Evolutionary conservation across 1,284 basidiomycete species (phyloP).

Genomic region (Puccinia triticina): DNA sequence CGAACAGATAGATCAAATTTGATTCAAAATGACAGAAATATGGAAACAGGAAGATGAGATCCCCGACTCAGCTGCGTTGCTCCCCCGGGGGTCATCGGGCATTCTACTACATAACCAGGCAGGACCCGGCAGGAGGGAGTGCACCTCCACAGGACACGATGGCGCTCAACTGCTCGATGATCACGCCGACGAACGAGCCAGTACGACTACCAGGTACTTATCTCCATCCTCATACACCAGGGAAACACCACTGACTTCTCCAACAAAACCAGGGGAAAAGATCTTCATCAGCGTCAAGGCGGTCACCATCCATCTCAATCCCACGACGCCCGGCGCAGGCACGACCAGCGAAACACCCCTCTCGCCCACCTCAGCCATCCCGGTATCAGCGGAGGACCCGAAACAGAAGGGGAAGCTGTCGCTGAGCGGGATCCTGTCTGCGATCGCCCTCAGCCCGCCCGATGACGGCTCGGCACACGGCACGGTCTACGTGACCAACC

Average conservation of each 20-base stretch:
- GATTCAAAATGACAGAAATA: too few relatives aligned
- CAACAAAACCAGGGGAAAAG: too few relatives aligned
- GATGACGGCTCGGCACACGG: constrained; percentile 14
- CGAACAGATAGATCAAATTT: too few relatives aligned
- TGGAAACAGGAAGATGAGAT: too few relatives aligned
- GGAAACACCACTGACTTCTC: too few relatives aligned
- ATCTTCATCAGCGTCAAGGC: constrained; percentile 25
- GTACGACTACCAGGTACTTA: constrained; percentile 37
- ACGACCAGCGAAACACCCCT: constrained; percentile 8
- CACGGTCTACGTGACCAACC: constrained; percentile 43
- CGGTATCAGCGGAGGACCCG: not conserved
- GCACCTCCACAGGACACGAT: not conserved
- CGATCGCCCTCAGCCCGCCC: not conserved
- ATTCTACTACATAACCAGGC: too few relatives aligned
- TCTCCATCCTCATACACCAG: too few relatives aligned
- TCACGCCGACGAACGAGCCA: constrained; percentile 22
- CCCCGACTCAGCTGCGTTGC: too few relatives aligned
- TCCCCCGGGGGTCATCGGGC: too few relatives aligned
- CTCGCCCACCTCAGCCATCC: not conserved
- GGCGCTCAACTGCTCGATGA: constrained; percentile 45
- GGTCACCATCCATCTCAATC: constrained; percentile 10
- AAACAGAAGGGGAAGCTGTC: constrained; percentile 29
- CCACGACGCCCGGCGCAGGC: constrained; percentile 28
- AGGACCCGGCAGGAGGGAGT: too few relatives aligned
- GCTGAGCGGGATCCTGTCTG: not conserved